Percentiles rank a stretch among this genome's conserved stretches.
Evolutionary conservation across 164 flowering plant genomes (phyloP).

Genomic region (Dillenia turbinata): DNA sequence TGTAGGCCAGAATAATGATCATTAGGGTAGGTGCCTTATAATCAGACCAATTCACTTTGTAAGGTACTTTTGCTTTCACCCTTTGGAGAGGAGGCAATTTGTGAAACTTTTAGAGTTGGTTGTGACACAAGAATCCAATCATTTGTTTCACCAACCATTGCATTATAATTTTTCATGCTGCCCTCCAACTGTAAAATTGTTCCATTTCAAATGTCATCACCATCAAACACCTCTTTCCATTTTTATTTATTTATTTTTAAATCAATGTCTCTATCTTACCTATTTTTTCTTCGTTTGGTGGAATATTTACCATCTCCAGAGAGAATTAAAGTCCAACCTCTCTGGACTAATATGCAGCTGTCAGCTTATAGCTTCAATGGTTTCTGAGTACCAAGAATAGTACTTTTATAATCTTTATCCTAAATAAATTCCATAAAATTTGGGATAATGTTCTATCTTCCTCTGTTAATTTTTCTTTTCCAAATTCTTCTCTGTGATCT

Average conservation of each 20-base stretch:
- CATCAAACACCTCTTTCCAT: neutral
- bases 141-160: conserved; percentile 28
- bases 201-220: conserved; percentile 9
- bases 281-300: neutral
- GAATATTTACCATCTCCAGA: too few relatives aligned
- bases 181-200: conserved; percentile 16
- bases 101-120: conserved; percentile 16
- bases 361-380: too few relatives aligned
- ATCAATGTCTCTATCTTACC: neutral
- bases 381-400: too few relatives aligned
- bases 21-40: conserved; percentile 28
- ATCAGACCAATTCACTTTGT: conserved; percentile 13
- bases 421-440: too few relatives aligned
- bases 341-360: too few relatives aligned
- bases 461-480: too few relatives aligned
- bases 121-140: conserved; percentile 14
- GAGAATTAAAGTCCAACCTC: too few relatives aligned
- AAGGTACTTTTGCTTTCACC: conserved; percentile 21
- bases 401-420: too few relatives aligned
- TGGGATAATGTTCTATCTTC: too few relatives aligned
- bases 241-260: neutral
- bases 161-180: conserved; percentile 4
- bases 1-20: conserved; percentile 14
- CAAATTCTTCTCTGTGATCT: too few relatives aligned
- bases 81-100: too few relatives aligned